Percentiles rank a stretch among this genome's conserved stretches.
Evolutionary conservation across 129 eudicot species (phyloP).

Genomic region (Centrapalus pauciflorus): DNA sequence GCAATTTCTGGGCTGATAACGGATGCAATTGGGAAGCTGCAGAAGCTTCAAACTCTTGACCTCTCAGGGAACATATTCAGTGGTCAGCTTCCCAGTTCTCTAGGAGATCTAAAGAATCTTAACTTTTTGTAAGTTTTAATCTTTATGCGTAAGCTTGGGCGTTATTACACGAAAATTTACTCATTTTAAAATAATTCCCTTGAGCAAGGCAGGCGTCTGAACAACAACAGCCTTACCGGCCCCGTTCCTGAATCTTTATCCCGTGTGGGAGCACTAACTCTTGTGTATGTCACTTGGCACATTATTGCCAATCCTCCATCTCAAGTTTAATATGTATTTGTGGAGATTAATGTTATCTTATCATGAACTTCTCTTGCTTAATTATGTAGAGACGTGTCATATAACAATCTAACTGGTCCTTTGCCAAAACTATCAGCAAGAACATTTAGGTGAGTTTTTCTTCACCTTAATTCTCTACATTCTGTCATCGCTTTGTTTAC

Average conservation of each 20-base stretch:
- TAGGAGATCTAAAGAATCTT: conserved; percentile 69
- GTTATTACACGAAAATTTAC: neutral
- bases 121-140: conserved; percentile 73
- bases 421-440: conserved; percentile 36
- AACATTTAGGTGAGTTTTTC: conserved; percentile 27
- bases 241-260: conserved; percentile 72
- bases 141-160: conserved; percentile 2
- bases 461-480: neutral
- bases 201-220: conserved; percentile 82
- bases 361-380: neutral
- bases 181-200: conserved; percentile 12
- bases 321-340: neutral
- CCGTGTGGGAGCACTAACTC: conserved; percentile 59
- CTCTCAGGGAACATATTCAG: conserved; percentile 65
- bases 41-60: conserved; percentile 90
- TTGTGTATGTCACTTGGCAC: conserved; percentile 56
- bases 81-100: conserved; percentile 72
- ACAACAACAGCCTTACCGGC: conserved; percentile 91
- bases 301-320: neutral
- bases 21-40: conserved; percentile 61
- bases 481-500: neutral
- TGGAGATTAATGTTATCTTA: neutral
- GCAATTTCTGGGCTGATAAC: conserved; percentile 72
- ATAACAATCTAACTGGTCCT: conserved; percentile 33
- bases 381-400: conserved; percentile 28